These are phyloP conservation scores for Dothideomycetes sp. DNA, from an alignment of 2,329 filamentous ascomycete genomes.

Conservation along the genomic window DNA sequence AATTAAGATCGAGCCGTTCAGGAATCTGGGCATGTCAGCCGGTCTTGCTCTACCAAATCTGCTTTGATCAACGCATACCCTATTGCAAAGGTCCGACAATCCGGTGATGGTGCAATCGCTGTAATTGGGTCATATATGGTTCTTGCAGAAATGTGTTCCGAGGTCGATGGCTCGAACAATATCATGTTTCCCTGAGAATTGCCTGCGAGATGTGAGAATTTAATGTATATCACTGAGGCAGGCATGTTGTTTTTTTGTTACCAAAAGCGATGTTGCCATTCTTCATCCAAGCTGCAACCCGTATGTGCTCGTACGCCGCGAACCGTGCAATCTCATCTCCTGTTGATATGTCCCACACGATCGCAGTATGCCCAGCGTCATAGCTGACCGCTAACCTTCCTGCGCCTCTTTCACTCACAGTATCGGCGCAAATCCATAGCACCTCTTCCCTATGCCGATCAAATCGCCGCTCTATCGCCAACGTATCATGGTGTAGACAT, in stretches of 20 bases:
- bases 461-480: constrained; percentile 82
- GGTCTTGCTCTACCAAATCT: not conserved
- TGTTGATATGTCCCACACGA: constrained; percentile 93
- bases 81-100: constrained; percentile 92
- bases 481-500: constrained; percentile 83
- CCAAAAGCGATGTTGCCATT: constrained; percentile 97
- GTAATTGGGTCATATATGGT: constrained; percentile 95
- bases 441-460: constrained; percentile 76
- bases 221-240: constrained; percentile 6
- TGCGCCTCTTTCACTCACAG: constrained; percentile 74
- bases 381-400: constrained; percentile 88
- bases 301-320: constrained; percentile 78
- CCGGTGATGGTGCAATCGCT: constrained; percentile 77
- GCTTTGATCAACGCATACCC: constrained; percentile 50
- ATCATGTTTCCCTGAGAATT: constrained; percentile 90
- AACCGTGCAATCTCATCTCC: constrained; percentile 89
- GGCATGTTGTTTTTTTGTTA: constrained; percentile 38
- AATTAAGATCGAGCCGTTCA: constrained; percentile 88
- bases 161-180: constrained; percentile 84
- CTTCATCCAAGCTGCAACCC: constrained; percentile 85
- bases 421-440: constrained; percentile 78
- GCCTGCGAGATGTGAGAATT: constrained; percentile 44
- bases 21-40: constrained; percentile 52
- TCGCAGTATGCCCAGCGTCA: constrained; percentile 80
- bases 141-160: constrained; percentile 81